Evolutionary conservation across 2,329 filamentous ascomycete genomes (phyloP).

Genomic region (Tricladium varicosporioides): DNA sequence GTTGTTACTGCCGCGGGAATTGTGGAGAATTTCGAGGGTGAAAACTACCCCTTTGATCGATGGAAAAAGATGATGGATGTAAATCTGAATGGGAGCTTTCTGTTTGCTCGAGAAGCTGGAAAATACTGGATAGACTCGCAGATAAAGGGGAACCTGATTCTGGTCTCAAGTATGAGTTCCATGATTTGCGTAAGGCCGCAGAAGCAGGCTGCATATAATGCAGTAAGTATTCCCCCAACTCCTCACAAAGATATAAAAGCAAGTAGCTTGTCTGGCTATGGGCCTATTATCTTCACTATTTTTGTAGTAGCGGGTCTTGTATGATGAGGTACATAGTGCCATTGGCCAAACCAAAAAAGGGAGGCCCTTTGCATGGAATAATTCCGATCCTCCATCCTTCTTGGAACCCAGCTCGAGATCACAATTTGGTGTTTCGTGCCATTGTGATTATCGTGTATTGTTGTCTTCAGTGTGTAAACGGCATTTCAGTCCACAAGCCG

Average conservation of each 20-base stretch:
- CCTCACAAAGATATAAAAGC: too few species aligned
- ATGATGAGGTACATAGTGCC: too few species aligned
- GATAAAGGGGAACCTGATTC: conserved; percentile 30
- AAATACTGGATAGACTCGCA: conserved; percentile 36
- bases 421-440: too few species aligned
- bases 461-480: too few species aligned
- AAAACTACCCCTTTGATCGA: conserved; percentile 34
- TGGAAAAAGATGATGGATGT: conserved; percentile 38
- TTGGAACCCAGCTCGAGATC: too few species aligned
- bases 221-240: conserved; percentile 24
- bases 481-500: too few species aligned
- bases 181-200: conserved; percentile 36
- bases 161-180: conserved; percentile 33
- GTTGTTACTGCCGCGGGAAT: conserved; percentile 42
- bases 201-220: conserved; percentile 38
- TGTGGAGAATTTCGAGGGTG: conserved; percentile 34
- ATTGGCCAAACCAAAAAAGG: too few species aligned
- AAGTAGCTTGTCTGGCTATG: too few species aligned
- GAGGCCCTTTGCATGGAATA: too few species aligned
- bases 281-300: neutral
- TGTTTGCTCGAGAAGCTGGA: conserved; percentile 37
- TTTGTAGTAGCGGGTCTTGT: neutral
- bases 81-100: conserved; percentile 38
- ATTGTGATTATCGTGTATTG: too few species aligned
- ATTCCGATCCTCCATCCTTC: too few species aligned